Base-by-base conservation (phyloP, 768 basidiomycete genomes). In the Hemileccinum rubropunctum region DNA sequence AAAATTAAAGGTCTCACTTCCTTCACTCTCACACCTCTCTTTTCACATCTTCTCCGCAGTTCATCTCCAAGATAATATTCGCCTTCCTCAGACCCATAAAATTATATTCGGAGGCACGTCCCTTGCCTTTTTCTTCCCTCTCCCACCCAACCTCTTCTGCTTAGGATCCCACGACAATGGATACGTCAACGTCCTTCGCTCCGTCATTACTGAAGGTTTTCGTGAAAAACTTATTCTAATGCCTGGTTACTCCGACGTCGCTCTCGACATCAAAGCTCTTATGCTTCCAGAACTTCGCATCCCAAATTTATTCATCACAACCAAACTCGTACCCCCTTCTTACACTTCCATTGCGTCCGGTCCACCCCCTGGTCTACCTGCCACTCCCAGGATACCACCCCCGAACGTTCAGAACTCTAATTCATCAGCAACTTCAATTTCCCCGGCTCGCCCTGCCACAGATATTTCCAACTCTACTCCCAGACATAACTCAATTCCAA, bases 161-260 rank as follows among this genome's bases (percentile, higher is more conserved):
- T n/a, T 54, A 86, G 84, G 84, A 54, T 83, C 81, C 59, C 86
- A 88, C 62, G 86, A 88, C 68, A 81, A 81, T 69, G 85, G 86
- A 57, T 88, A 88, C 69, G 75, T 78, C 44, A 76, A 79, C 21
- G 75, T 73, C 50, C 76, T 88, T 46, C 77, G 78, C 41, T 80
- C 83, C 17, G 77, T 83, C 44, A 78, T 84, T 46, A 86, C 85
- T 38, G 77, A 80, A 27, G 84, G 85, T 28, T 79, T 76, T 58
- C 76, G 77, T 54, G 70, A 82, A 48, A 88, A 85, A 69, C 71
- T 88, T 53, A 74, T 82, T 51, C 73, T 88, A 30, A 73, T 88
- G 42, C 80, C 76, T 68, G 76, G 83, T 48, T 86, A 86, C 64
- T 63, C 72, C 35, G 79, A 84, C 12, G 75, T 83, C 61, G 84